phyloP scores from a whole-genome alignment of 2,329 filamentous ascomycete species.

The Xylariales sp. region DNA sequence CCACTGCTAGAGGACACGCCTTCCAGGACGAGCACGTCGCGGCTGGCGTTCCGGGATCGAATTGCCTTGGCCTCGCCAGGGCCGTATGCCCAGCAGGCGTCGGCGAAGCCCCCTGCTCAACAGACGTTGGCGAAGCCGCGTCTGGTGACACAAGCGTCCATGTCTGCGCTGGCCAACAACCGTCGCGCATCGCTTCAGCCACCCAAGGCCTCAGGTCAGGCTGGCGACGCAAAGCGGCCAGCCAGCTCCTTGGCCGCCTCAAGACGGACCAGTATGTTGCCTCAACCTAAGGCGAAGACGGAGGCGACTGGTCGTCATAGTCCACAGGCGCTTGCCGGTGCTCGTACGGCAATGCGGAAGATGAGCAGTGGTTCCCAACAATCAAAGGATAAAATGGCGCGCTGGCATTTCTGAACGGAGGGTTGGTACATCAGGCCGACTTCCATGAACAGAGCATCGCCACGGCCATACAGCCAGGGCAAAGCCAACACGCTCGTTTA shows the following conservation, averaged over 20 bases:
- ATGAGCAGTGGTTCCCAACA: constrained; percentile 27
- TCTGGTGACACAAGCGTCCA: constrained; percentile 38
- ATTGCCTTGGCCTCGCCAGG: constrained; percentile 45
- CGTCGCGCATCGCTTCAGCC: constrained; percentile 53
- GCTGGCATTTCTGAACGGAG: constrained; percentile 42
- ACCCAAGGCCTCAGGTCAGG: constrained; percentile 28
- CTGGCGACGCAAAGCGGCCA: constrained; percentile 36
- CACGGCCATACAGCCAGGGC: no score
- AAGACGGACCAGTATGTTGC: constrained; percentile 50
- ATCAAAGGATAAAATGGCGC: constrained; percentile 40
- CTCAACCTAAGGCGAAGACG: constrained; percentile 35
- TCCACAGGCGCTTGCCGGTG: constrained; percentile 41
- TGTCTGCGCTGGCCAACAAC: constrained; percentile 34
- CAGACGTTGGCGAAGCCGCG: constrained; percentile 40
- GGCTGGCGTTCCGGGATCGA: constrained; percentile 51
- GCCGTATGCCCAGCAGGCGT: constrained; percentile 40
- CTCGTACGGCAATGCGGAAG: constrained; percentile 40
- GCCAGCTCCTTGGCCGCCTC: constrained; percentile 51
- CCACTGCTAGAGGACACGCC: constrained; percentile 42
- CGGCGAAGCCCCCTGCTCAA: constrained; percentile 44
- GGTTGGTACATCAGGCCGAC: neutral
- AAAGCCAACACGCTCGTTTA: no score
- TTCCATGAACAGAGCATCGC: no score
- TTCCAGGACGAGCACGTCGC: constrained; percentile 36
- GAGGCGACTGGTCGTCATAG: constrained; percentile 41